These are phyloP conservation scores for Peronospora tabacina DNA, from an alignment of 352 stramenopile genomes.

Conservation along the genomic window DNA sequence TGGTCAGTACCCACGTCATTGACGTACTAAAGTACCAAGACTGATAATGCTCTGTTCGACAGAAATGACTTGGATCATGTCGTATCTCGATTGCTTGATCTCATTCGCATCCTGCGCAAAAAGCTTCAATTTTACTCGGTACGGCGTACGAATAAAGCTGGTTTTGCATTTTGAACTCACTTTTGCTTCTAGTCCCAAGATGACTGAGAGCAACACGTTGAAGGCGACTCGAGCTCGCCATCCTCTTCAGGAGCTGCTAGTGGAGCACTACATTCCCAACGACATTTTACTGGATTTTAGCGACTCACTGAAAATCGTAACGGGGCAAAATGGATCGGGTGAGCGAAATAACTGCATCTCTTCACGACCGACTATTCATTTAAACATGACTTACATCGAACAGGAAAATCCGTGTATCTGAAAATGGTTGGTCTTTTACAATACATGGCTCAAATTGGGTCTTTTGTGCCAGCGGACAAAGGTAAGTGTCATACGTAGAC, in stretches of 20 bases:
- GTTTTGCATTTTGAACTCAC: background rate
- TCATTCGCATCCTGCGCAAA: conserved; percentile 53
- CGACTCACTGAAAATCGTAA: conserved; percentile 59
- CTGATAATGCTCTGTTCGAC: conserved; percentile 2
- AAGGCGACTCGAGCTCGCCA: conserved; percentile 57
- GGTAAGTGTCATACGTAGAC: conserved; percentile 21
- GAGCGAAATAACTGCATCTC: background rate
- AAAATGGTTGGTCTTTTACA: conserved; percentile 81
- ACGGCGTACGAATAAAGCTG: background rate
- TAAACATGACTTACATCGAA: background rate
- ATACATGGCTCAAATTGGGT: conserved; percentile 81
- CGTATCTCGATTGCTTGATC: conserved; percentile 64
- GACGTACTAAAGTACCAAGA: background rate
- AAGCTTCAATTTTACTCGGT: conserved; percentile 75
- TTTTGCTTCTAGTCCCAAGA: conserved; percentile 29
- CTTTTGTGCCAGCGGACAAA: conserved; percentile 67
- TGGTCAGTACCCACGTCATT: conserved; percentile 21
- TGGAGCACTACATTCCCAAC: conserved; percentile 81
- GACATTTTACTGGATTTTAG: conserved; percentile 44
- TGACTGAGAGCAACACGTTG: conserved; percentile 45
- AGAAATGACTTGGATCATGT: conserved; percentile 69
- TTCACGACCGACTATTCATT: background rate
- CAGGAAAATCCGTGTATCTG: conserved; percentile 84
- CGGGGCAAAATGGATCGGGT: conserved; percentile 84
- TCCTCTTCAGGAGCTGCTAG: conserved; percentile 76